Percentiles rank a stretch among this genome's conserved stretches.
Conservation (phyloP, 2,329 filamentous ascomycete genomes). For the Fusarium citri region DNA sequence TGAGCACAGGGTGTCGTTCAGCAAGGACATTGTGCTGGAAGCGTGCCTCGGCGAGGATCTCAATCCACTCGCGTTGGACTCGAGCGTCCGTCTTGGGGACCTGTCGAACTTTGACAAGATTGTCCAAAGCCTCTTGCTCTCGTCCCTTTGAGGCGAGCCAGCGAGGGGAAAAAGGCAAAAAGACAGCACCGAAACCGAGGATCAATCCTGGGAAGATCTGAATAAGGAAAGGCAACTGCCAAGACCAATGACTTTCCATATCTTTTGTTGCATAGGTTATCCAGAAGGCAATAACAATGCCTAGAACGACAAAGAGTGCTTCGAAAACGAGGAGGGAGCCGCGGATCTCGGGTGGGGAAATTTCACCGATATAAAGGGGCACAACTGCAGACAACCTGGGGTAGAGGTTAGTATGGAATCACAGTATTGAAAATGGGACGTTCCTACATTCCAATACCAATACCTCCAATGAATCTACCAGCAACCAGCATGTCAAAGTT, state of each 20-base stretch:
- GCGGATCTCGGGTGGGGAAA: slow-evolving; percentile 61
- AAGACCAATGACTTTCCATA: slow-evolving; percentile 44
- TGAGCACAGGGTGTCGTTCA: slow-evolving; percentile 50
- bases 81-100: slow-evolving; percentile 38
- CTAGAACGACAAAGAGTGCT: slow-evolving; percentile 49
- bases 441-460: slow-evolving; percentile 60
- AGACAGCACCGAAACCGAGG: slow-evolving; percentile 41
- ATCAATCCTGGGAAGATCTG: slow-evolving; percentile 46
- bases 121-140: slow-evolving; percentile 41
- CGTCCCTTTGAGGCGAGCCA: slow-evolving; percentile 46
- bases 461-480: slow-evolving; percentile 57
- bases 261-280: slow-evolving; percentile 49
- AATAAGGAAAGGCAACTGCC: slow-evolving; percentile 48
- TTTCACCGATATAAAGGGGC: slow-evolving; percentile 59
- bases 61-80: slow-evolving; percentile 43
- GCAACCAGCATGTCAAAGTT: slow-evolving; percentile 56
- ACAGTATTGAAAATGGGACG: no score
- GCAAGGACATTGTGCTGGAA: slow-evolving; percentile 47
- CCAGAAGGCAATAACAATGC: slow-evolving; percentile 49
- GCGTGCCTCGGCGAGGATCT: slow-evolving; percentile 44
- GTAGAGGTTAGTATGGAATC: no score
- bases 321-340: slow-evolving; percentile 59
- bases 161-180: slow-evolving; percentile 46
- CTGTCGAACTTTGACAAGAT: slow-evolving; percentile 40
- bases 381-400: slow-evolving; percentile 50